Evolutionary conservation across 768 basidiomycete genomes (phyloP).

Genomic region (Lactifluus piperatus): DNA sequence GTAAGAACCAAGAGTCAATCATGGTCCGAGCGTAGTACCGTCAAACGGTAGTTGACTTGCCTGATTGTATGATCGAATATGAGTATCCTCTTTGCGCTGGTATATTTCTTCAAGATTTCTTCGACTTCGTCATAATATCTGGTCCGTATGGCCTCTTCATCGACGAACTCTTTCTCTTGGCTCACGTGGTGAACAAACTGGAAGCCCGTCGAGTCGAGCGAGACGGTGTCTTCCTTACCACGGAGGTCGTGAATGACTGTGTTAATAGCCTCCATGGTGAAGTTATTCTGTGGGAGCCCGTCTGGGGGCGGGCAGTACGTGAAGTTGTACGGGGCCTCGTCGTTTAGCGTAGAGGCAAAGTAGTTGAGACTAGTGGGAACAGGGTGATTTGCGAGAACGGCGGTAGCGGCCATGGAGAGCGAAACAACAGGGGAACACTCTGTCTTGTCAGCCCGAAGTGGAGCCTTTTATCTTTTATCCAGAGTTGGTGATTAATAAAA

Average conservation of each 20-base stretch:
- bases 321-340: conserved; percentile 31
- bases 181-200: conserved; percentile 30
- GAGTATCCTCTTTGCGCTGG: conserved; percentile 33
- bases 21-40: background rate
- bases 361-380: conserved; percentile 35
- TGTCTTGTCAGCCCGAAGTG: background rate
- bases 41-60: conserved; percentile 16
- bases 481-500: conserved; percentile 1
- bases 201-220: conserved; percentile 38
- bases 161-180: conserved; percentile 31
- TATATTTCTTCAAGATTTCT: conserved; percentile 32
- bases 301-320: conserved; percentile 25
- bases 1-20: background rate
- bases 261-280: conserved; percentile 24
- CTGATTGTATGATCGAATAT: conserved; percentile 41
- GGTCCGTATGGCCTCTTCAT: conserved; percentile 32
- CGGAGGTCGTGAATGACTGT: conserved; percentile 28
- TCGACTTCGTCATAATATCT: conserved; percentile 37
- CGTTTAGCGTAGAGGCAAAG: conserved; percentile 21
- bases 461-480: background rate
- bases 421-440: background rate
- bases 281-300: conserved; percentile 26
- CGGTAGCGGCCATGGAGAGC: conserved; percentile 11
- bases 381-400: conserved; percentile 28
- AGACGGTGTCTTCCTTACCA: conserved; percentile 25